Base-by-base conservation (phyloP, 352 stramenopile species). In the Phytophthora aleatoria region DNA sequence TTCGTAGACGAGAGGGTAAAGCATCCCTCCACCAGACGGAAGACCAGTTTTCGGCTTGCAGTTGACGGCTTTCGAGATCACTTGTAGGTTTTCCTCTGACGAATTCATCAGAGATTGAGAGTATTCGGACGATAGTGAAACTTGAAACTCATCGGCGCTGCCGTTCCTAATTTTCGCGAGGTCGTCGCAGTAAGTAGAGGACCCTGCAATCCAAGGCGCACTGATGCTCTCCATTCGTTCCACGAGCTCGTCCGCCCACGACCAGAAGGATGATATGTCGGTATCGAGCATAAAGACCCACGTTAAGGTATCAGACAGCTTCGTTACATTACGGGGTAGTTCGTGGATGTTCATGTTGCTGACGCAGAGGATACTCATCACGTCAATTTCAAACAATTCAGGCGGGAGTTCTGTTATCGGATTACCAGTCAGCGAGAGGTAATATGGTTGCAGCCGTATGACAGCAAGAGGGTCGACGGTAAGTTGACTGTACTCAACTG, bases 341-440 rank as follows among this genome's bases (percentile, higher is more conserved):
- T 68, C 24, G 15, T 6, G 42, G 13, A 77, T 48, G n/a, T 60
- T 48, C 16, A 63, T 70, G 13, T 66, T 27, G 6, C 66, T 69
- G 26, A 70, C 44, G 15, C 70, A 45, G 13, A 78, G 26, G 35
- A 65, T 47, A 12, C 45, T 2, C 42, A 71, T 44, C 3, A 38
- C 24, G 2, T 63, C n/a, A 7, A 65, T 28, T 10, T 71, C 41
- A 5, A 79, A 76, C 15, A 80, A 26, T 12, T 49, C 39, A 2
- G 35, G 20, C 0, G 67, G 61, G 2, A 82, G 43, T 6, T 58
- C 16, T 0, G 45, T 64, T 15, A 79, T 69, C 13, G 74, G 71
- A 36, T 73, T 77, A 1, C 61, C 55, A 12, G 60, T 65, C 16
- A 82, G 36, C 1, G 73, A 59, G 11, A 81, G 9, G 20, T 72